These are phyloP conservation scores for Leccinum rimulosum DNA, from an alignment of 768 basidiomycete species.

Conservation along the genomic window DNA sequence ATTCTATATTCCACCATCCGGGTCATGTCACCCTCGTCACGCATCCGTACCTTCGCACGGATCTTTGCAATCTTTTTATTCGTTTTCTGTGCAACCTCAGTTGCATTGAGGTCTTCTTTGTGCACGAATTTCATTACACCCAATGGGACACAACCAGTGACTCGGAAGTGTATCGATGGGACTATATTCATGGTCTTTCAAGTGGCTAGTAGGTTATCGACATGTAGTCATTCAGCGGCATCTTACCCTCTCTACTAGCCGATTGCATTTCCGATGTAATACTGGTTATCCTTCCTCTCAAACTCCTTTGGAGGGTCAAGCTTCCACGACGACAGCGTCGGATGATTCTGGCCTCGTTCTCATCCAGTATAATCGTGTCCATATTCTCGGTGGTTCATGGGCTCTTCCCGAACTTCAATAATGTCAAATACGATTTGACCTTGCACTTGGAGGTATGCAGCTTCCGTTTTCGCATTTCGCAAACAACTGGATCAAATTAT, in stretches of 20 bases:
- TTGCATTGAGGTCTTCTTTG: background rate
- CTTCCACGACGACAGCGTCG: slow-evolving; percentile 15
- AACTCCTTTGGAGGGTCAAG: slow-evolving; percentile 13
- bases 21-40: background rate
- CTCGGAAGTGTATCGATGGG: background rate
- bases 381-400: background rate
- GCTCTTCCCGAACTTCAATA: background rate
- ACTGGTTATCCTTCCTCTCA: background rate
- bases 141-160: background rate
- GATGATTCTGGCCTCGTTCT: slow-evolving; percentile 16
- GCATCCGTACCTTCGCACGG: background rate
- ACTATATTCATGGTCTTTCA: background rate
- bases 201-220: background rate
- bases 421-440: background rate
- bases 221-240: background rate
- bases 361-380: slow-evolving; percentile 10
- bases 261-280: background rate
- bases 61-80: background rate
- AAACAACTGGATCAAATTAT: background rate
- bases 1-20: background rate
- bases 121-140: background rate
- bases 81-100: background rate
- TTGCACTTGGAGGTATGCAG: background rate
- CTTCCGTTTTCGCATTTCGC: background rate
- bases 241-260: background rate